phyloP scores from a whole-genome alignment of 1,284 basidiomycete genomes.

The Peniophora sp. region DNA sequence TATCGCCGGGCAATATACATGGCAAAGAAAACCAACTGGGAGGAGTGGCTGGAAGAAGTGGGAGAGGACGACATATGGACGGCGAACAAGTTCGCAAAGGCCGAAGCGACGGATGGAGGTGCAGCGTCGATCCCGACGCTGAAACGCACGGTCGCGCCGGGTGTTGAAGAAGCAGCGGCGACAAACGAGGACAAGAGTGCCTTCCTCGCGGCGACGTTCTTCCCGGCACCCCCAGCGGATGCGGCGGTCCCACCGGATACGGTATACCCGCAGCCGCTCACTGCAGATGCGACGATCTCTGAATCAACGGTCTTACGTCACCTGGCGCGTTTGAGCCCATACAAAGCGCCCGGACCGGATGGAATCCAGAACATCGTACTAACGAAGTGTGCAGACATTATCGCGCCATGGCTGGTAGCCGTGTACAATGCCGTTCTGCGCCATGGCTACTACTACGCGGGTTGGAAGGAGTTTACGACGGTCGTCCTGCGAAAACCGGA shows the following conservation, averaged over 20 bases:
- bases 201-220: constrained; percentile 22
- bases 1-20: constrained; percentile 22
- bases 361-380: constrained; percentile 28
- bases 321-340: constrained; percentile 12
- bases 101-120: constrained; percentile 21
- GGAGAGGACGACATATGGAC: constrained; percentile 22
- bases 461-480: constrained; percentile 11
- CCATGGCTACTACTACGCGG: background rate
- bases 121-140: constrained; percentile 24
- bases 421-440: background rate
- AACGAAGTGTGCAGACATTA: constrained; percentile 14
- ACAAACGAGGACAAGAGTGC: constrained; percentile 21
- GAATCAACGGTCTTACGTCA: constrained; percentile 14
- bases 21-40: constrained; percentile 27
- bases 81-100: constrained; percentile 21
- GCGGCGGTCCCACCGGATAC: constrained; percentile 2
- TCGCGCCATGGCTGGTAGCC: constrained; percentile 18
- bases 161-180: background rate
- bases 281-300: constrained; percentile 13
- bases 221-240: constrained; percentile 15
- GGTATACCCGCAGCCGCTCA: constrained; percentile 16
- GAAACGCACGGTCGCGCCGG: background rate
- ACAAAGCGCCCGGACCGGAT: constrained; percentile 29
- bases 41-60: constrained; percentile 23
- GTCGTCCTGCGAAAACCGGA: constrained; percentile 33